These are phyloP conservation scores for Alternaria alternata DNA, from an alignment of 2,329 filamentous ascomycete species.

Conservation along the genomic window DNA sequence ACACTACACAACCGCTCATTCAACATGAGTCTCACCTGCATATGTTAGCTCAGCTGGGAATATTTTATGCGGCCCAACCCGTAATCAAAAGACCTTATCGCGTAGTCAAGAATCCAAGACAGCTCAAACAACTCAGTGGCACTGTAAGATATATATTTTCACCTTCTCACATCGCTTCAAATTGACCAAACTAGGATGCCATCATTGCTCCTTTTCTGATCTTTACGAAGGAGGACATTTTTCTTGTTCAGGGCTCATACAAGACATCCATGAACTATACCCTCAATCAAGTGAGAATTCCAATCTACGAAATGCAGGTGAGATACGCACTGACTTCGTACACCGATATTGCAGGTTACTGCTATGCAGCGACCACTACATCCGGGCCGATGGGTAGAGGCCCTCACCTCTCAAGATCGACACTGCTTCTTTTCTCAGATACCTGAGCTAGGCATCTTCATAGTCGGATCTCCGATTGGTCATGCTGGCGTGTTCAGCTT, in stretches of 20 bases:
- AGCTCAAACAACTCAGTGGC: background rate
- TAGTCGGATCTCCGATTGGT: conserved; percentile 72
- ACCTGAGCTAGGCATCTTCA: conserved; percentile 73
- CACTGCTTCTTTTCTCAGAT: conserved; percentile 71
- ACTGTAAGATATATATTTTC: background rate
- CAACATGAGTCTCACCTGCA: background rate
- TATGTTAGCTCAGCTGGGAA: background rate
- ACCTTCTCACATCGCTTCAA: background rate
- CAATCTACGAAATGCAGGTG: background rate
- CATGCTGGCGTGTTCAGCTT: conserved; percentile 69
- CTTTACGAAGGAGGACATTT: conserved; percentile 55
- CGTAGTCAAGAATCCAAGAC: background rate
- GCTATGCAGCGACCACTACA: conserved; percentile 49
- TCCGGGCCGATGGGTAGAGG: conserved; percentile 5
- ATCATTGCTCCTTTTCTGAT: conserved; percentile 49
- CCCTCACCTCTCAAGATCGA: conserved; percentile 51
- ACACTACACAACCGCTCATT: background rate
- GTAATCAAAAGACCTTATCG: background rate
- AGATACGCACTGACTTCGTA: background rate
- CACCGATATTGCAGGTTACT: conserved; percentile 29
- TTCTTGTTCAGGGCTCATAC: conserved; percentile 52
- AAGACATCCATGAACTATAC: conserved; percentile 14
- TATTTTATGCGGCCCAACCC: background rate
- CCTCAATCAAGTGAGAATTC: conserved; percentile 1
- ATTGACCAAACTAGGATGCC: background rate